Conservation (phyloP, 2,329 filamentous ascomycete genomes). For the Arthrobotrys sinensis region DNA sequence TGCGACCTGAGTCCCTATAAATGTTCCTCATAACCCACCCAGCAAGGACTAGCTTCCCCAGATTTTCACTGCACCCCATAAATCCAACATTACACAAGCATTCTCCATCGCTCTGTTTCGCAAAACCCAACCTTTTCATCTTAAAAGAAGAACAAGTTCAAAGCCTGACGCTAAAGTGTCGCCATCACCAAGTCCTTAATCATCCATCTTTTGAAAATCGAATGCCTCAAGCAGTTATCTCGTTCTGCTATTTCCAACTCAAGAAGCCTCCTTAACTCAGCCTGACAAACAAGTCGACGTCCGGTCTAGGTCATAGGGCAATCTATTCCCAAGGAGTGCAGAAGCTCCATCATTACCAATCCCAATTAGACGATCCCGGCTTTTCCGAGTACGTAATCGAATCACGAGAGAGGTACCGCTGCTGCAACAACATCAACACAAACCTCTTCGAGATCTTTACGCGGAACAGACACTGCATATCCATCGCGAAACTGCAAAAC, state of each 20-base stretch:
- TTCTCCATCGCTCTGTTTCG: neutral
- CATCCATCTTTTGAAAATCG: constrained; percentile 11
- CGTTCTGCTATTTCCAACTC: constrained; percentile 36
- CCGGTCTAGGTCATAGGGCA: neutral
- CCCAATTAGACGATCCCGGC: constrained; percentile 4
- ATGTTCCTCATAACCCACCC: constrained; percentile 26
- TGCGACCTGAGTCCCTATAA: constrained; percentile 35
- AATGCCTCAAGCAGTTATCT: constrained; percentile 41
- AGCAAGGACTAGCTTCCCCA: constrained; percentile 52
- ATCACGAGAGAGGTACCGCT: constrained; percentile 16
- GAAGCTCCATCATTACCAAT: constrained; percentile 26
- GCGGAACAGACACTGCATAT: neutral
- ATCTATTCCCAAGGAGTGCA: constrained; percentile 3
- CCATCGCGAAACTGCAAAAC: neutral
- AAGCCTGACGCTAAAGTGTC: neutral
- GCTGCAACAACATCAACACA: constrained; percentile 57
- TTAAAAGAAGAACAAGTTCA: neutral
- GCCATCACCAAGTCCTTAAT: neutral
- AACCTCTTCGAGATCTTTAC: neutral
- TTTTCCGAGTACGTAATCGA: constrained; percentile 55
- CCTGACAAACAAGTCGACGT: neutral
- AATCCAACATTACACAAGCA: constrained; percentile 30
- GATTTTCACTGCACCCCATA: constrained; percentile 59
- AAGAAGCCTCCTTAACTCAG: constrained; percentile 49
- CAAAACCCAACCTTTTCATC: neutral